A percentile compares a stretch with the other conserved stretches of the same genome.
Evolutionary conservation across 805 yeast species (phyloP).

Genomic region (Myxozyma lipomycoides): DNA sequence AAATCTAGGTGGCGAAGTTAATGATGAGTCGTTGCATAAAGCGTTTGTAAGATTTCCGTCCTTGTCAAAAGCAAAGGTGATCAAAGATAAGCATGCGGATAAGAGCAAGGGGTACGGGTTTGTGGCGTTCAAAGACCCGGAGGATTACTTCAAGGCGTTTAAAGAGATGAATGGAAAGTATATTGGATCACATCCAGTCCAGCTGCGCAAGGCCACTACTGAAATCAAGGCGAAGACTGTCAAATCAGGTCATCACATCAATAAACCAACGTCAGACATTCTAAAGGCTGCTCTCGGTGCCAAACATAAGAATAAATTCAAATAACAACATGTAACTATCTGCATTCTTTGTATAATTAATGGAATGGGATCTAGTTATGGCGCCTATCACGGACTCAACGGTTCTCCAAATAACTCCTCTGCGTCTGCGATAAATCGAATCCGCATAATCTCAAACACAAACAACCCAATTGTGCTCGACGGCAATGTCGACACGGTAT

Average conservation of each 20-base stretch:
- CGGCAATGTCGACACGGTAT: slow-evolving; percentile 74
- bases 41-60: slow-evolving; percentile 55
- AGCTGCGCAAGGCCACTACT: slow-evolving; percentile 55
- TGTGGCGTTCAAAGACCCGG: slow-evolving; percentile 60
- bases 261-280: slow-evolving; percentile 16
- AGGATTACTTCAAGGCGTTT: slow-evolving; percentile 66
- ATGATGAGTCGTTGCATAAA: slow-evolving; percentile 50
- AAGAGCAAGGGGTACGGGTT: slow-evolving; percentile 69
- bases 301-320: slow-evolving; percentile 2
- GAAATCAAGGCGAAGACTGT: slow-evolving; percentile 24
- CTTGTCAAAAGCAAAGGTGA: slow-evolving; percentile 57
- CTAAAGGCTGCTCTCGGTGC: slow-evolving; percentile 9
- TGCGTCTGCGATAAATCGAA: slow-evolving; percentile 13
- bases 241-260: slow-evolving; percentile 13
- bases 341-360: too few species aligned
- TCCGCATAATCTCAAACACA: slow-evolving; percentile 75
- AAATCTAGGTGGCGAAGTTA: slow-evolving; percentile 64
- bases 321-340: not conserved
- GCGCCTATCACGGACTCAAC: too few species aligned
- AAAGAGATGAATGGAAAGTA: slow-evolving; percentile 74
- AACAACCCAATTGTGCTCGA: slow-evolving; percentile 83
- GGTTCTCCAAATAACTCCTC: too few species aligned
- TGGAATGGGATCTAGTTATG: too few species aligned
- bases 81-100: slow-evolving; percentile 46
- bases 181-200: slow-evolving; percentile 70